Base-by-base conservation (phyloP, 108 stramenopile species). In the Licmophora abbreviata region DNA sequence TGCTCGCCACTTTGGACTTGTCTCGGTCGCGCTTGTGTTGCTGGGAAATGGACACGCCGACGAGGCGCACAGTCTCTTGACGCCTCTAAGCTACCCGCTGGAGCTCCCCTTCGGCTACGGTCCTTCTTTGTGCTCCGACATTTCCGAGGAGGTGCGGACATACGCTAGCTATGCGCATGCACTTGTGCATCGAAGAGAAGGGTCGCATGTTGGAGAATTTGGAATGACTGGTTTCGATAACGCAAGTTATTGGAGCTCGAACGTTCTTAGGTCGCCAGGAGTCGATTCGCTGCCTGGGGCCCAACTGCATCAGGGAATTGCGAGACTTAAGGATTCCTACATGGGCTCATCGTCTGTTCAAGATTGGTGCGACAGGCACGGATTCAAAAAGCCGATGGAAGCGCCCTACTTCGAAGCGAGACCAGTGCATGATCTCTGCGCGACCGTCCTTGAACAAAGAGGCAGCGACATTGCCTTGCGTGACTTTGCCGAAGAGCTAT, bases 211-310 rank as follows among this genome's bases (percentile, higher is more conserved):
- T 12, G 66, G 69, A 21, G 74, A 76, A 36, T 59, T 66, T 59
- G 74, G 69, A 1, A 76, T 71, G 69, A 61, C 60, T 11, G 74
- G 74, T 35, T 76, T 57, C 27, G 21, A 26, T 32, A 76, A 76
- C 51, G 69, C 69, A 18, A 64, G 71, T 28, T 76, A 64, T 44
- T 76, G 74, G 74, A 25, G 55, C 1, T 58, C 34, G 37, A 69
- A 68, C 21, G 59, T 46, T 8, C 33, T 20, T 18, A 9, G 30
- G 38, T 29, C 44, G 32, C 4, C 7, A 29, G 40, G 44, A 8
- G 62, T 28, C 21, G n/a, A 49, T 14, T 4, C 9, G n/a, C n/a
- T 48, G 41, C 54, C 48, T 4, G 32, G 28, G 23, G 37, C 11
- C 7, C 11, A 52, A 6, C 4, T 35, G 8, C 5, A 11, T 35